These are phyloP conservation scores for Periconia sp. DNA, from an alignment of 2,329 filamentous ascomycete species.

Conservation along the genomic window DNA sequence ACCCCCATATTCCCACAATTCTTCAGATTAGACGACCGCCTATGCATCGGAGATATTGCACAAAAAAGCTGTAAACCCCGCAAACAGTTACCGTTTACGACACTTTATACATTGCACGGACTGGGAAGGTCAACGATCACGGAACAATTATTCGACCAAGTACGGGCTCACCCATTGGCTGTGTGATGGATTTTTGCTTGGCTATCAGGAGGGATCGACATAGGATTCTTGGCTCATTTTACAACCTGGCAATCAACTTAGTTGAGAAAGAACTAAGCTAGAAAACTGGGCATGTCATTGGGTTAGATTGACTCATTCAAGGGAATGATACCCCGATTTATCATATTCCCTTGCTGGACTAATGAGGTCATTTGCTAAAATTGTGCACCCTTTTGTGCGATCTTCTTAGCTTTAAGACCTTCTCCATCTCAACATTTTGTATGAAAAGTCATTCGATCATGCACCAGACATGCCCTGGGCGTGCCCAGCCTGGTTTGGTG, in stretches of 20 bases:
- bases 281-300: not conserved
- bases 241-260: not conserved
- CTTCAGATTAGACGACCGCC: not conserved
- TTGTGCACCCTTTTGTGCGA: not conserved
- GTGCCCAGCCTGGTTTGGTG: not conserved
- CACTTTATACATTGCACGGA: not conserved
- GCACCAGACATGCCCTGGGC: not conserved
- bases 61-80: not conserved
- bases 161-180: not conserved
- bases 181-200: not conserved
- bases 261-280: not conserved
- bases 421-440: not conserved
- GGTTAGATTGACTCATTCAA: not conserved
- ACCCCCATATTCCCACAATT: not conserved
- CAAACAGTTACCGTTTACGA: not conserved
- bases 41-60: not conserved
- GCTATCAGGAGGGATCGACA: not conserved
- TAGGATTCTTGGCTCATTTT: not conserved
- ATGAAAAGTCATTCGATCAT: not conserved
- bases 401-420: not conserved
- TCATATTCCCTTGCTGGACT: not conserved
- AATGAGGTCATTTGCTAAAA: not conserved
- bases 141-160: not conserved
- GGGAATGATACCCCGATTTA: not conserved
- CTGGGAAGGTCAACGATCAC: not conserved